A percentile compares a stretch with the other conserved stretches of the same genome.
phyloP scores from a whole-genome alignment of 345 rosid genomes.

The Salix purpurea region DNA sequence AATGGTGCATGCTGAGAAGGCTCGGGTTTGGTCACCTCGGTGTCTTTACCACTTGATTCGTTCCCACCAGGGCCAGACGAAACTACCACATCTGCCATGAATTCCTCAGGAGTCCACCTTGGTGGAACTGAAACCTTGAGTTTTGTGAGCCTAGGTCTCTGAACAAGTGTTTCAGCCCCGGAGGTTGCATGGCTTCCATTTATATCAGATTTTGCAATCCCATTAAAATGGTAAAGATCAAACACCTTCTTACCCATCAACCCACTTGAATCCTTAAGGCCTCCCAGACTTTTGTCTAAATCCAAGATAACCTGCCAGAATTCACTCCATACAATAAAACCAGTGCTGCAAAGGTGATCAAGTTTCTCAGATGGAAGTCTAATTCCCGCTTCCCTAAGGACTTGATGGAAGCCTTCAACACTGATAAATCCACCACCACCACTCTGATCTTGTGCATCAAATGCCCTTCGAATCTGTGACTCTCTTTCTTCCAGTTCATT shows the following conservation, averaged over 20 bases:
- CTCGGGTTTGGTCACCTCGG: conserved; percentile 62
- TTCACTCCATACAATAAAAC: conserved; percentile 96
- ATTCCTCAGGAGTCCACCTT: conserved; percentile 98
- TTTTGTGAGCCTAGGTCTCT: conserved; percentile 94
- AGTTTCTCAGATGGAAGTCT: conserved; percentile 65
- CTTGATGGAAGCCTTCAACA: conserved; percentile 91
- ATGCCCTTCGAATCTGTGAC: conserved; percentile 78
- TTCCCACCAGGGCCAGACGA: conserved; percentile 40
- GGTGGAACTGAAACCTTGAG: conserved; percentile 94
- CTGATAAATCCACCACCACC: conserved; percentile 99
- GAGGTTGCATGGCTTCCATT: conserved; percentile 53
- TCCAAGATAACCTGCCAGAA: conserved; percentile 91
- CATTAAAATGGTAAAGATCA: conserved; percentile 92
- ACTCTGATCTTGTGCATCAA: conserved; percentile 92
- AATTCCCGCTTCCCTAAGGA: conserved; percentile 57
- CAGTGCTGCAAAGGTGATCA: conserved; percentile 62
- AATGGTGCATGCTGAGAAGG: conserved; percentile 85
- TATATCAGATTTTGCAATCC: conserved; percentile 91
- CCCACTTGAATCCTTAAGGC: conserved; percentile 84
- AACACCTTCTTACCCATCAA: conserved; percentile 95
- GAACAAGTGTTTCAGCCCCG: conserved; percentile 56
- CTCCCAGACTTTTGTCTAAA: conserved; percentile 71
- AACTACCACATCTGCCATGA: conserved; percentile 55
- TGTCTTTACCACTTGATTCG: conserved; percentile 41
- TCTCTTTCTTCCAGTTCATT: conserved; percentile 94